Evolutionary conservation across 768 basidiomycete genomes (phyloP).

Genomic region (Ramaria sp.): DNA sequence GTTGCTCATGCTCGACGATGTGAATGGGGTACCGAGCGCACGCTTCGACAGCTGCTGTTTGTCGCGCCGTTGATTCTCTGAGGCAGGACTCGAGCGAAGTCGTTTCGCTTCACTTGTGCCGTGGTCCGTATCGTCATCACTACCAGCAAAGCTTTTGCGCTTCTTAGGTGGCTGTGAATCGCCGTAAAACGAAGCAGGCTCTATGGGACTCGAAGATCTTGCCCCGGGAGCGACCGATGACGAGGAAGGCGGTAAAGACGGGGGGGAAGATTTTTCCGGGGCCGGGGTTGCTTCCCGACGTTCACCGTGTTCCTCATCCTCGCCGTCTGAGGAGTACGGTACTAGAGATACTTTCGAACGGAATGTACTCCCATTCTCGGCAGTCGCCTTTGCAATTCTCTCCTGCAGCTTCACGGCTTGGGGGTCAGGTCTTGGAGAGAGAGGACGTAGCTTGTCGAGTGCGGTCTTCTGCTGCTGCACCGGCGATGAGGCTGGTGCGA

Average conservation of each 20-base stretch:
- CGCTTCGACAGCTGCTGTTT: neutral
- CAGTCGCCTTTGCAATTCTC: neutral
- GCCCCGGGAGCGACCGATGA: neutral
- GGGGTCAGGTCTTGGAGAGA: neutral
- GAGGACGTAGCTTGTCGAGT: neutral
- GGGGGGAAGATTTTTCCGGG: neutral
- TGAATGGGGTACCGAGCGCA: neutral
- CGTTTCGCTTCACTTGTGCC: neutral
- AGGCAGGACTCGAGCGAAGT: neutral
- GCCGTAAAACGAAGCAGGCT: conserved; percentile 2
- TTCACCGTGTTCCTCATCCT: neutral
- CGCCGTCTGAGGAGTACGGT: neutral
- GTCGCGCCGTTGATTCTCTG: neutral
- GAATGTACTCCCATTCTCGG: neutral
- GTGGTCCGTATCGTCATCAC: neutral
- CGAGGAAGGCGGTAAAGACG: neutral
- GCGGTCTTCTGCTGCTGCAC: neutral
- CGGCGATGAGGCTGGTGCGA: neutral
- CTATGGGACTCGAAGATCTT: conserved; percentile 4
- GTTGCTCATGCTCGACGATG: neutral
- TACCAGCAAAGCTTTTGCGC: neutral
- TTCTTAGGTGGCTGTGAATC: neutral
- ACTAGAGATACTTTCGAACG: neutral
- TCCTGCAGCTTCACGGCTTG: neutral
- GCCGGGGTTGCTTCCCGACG: neutral